Base-by-base conservation (phyloP, 768 basidiomycete species). In the Kwoniella bestiolae region DNA sequence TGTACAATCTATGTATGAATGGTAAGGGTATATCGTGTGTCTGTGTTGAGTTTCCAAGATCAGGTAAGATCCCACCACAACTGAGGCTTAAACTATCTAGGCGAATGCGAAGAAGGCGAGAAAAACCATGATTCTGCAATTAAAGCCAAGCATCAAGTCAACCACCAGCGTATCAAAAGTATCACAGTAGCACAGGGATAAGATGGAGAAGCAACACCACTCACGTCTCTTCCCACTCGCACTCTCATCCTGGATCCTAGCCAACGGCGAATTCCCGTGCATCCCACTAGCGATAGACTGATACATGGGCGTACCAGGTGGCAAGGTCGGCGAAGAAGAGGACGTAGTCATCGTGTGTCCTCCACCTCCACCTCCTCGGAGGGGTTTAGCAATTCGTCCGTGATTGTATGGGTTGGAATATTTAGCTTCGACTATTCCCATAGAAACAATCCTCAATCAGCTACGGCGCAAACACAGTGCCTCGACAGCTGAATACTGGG, bases 351-450 rank as follows among this genome's bases (percentile, higher is more conserved):
- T 25, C 14, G 45, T 25, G 18, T 49, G 41, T 21, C 25, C 34
- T 2, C 61, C 65, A 32, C 72, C 72, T 29, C 93, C 93, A 46
- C 95, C 94, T 23, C 95, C 96, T 70, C 95, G 86, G 61, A 99
- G 83, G 28, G 96, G 96, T 83, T 98, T 98, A 34, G 95, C 95
- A 68, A 99, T 97, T 44, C 95, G 87, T 46, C 94, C 94, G 82
- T 94, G 93, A 80, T 85, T 90, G 75, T 95, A 85, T 46, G 89
- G 85, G 41, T 47, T 68, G 82, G 49, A 88, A 85, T 47, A 87
- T 44, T 65, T 65, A 12, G 57, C 57, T 59, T 65, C 52, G 50
- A 50, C 56, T 59, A 49, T 9, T 41, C 12, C 0, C 12, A 26
- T 8, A n/a, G 41, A 29, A 41, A 14, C n/a, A 16, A 12, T 46